These are phyloP conservation scores for Cyberlindnera japonica DNA, from an alignment of 805 yeast species.

Conservation along the genomic window DNA sequence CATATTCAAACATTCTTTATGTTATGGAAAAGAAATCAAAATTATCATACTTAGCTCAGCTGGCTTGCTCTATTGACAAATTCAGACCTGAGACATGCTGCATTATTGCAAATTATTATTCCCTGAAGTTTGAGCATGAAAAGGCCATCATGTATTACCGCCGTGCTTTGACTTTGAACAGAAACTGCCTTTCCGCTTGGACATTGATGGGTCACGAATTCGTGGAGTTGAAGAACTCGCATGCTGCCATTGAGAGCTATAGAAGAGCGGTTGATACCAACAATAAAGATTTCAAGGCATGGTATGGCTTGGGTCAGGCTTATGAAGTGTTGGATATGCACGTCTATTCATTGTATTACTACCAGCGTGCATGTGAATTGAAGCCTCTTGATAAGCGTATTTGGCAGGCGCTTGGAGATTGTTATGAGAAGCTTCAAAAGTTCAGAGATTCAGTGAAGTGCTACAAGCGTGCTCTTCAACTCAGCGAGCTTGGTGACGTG, in stretches of 20 bases:
- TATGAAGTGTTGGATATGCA: slow-evolving; percentile 96
- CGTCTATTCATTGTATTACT: slow-evolving; percentile 84
- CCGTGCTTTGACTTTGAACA: slow-evolving; percentile 79
- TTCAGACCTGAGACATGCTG: slow-evolving; percentile 95
- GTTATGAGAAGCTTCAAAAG: slow-evolving; percentile 77
- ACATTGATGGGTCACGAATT: slow-evolving; percentile 98
- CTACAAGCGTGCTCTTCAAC: slow-evolving; percentile 68
- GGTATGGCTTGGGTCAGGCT: slow-evolving; percentile 99
- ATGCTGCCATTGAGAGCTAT: slow-evolving; percentile 95
- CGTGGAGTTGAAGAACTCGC: slow-evolving; percentile 91
- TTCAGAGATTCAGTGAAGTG: slow-evolving; percentile 72
- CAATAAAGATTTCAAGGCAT: slow-evolving; percentile 86
- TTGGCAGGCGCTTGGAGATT: slow-evolving; percentile 94
- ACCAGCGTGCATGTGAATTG: slow-evolving; percentile 83
- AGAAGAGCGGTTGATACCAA: slow-evolving; percentile 90
- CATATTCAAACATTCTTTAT: slow-evolving; percentile 89
- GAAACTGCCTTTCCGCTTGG: slow-evolving; percentile 88
- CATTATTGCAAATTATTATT: slow-evolving; percentile 88
- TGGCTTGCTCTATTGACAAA: slow-evolving; percentile 75
- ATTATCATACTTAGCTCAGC: slow-evolving; percentile 81
- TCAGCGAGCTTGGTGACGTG: slow-evolving; percentile 54
- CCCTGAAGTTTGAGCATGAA: slow-evolving; percentile 89
- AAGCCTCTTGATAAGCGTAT: slow-evolving; percentile 88
- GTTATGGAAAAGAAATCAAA: slow-evolving; percentile 89
- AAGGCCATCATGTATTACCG: slow-evolving; percentile 91